Percentiles rank a stretch among this genome's conserved stretches.
phyloP scores from a whole-genome alignment of 78 protist species.

The Dictyostelium intermedium region DNA sequence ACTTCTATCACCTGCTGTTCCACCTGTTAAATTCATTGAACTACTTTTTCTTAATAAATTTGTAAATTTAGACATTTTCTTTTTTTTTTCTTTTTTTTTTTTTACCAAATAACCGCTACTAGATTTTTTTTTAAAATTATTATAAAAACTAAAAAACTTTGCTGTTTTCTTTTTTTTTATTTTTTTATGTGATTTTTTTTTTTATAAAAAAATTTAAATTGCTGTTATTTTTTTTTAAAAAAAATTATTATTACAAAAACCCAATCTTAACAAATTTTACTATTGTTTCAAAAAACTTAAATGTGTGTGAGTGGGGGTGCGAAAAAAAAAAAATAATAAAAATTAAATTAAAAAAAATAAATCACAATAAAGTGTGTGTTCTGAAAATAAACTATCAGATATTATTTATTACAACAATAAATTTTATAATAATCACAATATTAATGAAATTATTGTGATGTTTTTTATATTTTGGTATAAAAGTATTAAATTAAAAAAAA shows the following conservation, averaged over 20 bases:
- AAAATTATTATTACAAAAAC: no score
- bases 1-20: slow-evolving; percentile 10
- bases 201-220: no score
- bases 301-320: background rate
- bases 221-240: no score
- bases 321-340: background rate
- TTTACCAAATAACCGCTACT: background rate
- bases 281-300: background rate
- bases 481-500: no score
- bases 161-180: background rate
- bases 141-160: background rate
- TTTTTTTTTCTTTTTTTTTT: background rate
- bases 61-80: slow-evolving; percentile 36
- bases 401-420: background rate
- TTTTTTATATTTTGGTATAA: no score
- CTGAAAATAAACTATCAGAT: background rate
- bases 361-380: background rate
- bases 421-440: background rate
- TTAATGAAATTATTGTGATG: background rate
- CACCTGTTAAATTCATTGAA: slow-evolving; percentile 2
- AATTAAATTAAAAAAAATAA: no score
- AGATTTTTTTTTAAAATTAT: background rate
- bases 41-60: slow-evolving; percentile 47
- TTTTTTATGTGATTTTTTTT: background rate
- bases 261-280: background rate